phyloP scores from a whole-genome alignment of 2,329 filamentous ascomycete genomes.

The Pseudocercospora pini-densiflorae region DNA sequence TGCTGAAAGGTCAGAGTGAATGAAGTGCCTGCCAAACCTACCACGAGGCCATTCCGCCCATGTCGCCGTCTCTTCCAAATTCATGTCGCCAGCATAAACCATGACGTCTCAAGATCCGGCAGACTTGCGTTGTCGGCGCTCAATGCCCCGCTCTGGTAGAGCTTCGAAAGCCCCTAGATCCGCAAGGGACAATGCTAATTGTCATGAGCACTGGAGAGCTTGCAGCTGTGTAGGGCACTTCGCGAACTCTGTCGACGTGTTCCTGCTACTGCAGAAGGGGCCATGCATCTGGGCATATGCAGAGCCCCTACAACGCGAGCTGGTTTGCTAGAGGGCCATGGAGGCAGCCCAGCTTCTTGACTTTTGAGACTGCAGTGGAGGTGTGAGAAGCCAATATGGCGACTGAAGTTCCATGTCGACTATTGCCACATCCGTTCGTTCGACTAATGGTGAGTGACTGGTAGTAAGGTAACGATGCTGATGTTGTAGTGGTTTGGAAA shows the following conservation, averaged over 20 bases:
- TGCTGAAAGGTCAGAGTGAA: not conserved
- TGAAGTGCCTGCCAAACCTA: not conserved
- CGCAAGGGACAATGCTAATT: not conserved
- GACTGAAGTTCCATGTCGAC: too few species aligned
- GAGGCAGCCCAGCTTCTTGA: not conserved
- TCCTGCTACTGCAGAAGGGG: too few species aligned
- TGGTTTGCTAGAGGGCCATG: too few species aligned
- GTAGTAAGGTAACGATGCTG: too few species aligned
- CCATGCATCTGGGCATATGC: too few species aligned
- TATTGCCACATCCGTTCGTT: too few species aligned
- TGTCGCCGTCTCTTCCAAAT: conserved; percentile 5
- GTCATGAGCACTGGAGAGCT: not conserved
- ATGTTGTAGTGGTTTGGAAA: too few species aligned
- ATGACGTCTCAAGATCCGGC: conserved; percentile 4
- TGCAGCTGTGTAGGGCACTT: too few species aligned
- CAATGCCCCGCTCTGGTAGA: not conserved
- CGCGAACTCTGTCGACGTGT: too few species aligned
- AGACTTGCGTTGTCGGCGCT: not conserved
- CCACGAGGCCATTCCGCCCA: not conserved
- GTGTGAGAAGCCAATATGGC: not conserved
- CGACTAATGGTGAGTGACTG: too few species aligned
- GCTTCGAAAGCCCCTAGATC: not conserved
- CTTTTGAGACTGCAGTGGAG: not conserved
- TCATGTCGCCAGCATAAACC: not conserved
- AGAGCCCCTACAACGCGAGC: not conserved